Conservation (phyloP, 2,329 filamentous ascomycete species). For the Diaporthe aspalathi region DNA sequence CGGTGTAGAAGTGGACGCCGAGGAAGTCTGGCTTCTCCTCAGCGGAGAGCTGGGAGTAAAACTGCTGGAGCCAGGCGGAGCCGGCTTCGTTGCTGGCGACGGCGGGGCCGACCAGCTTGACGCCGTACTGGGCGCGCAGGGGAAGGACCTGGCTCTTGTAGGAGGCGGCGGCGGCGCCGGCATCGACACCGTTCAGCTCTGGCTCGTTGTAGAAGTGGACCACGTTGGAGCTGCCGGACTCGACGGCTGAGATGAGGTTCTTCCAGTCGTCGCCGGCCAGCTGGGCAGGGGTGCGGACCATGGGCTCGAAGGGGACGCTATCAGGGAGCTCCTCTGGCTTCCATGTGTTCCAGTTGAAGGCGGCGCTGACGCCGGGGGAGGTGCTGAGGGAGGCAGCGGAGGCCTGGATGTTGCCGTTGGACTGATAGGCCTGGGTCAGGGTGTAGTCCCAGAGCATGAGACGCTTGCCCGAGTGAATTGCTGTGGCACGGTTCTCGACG, state of each 20-base stretch:
- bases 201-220: constrained; percentile 61
- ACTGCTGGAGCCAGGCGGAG: constrained; percentile 54
- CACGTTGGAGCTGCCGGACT: constrained; percentile 42
- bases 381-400: constrained; percentile 44
- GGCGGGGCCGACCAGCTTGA: constrained; percentile 53
- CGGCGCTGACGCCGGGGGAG: constrained; percentile 49
- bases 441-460: constrained; percentile 58
- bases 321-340: constrained; percentile 50
- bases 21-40: constrained; percentile 54
- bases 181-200: constrained; percentile 51
- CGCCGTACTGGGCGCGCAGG: constrained; percentile 43
- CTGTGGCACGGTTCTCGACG: constrained; percentile 16
- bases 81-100: constrained; percentile 53
- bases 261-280: constrained; percentile 53
- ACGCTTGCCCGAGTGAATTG: constrained; percentile 48
- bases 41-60: constrained; percentile 50
- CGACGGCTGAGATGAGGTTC: constrained; percentile 43
- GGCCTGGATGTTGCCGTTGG: constrained; percentile 17
- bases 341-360: constrained; percentile 58
- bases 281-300: constrained; percentile 53
- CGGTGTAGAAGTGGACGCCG: constrained; percentile 57
- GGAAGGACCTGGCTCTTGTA: constrained; percentile 54
- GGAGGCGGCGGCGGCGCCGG: constrained; percentile 50
- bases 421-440: constrained; percentile 44
- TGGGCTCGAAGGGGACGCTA: constrained; percentile 54